Conservation (phyloP, 2,329 filamentous ascomycete species). For the Thelonectria blattea region DNA sequence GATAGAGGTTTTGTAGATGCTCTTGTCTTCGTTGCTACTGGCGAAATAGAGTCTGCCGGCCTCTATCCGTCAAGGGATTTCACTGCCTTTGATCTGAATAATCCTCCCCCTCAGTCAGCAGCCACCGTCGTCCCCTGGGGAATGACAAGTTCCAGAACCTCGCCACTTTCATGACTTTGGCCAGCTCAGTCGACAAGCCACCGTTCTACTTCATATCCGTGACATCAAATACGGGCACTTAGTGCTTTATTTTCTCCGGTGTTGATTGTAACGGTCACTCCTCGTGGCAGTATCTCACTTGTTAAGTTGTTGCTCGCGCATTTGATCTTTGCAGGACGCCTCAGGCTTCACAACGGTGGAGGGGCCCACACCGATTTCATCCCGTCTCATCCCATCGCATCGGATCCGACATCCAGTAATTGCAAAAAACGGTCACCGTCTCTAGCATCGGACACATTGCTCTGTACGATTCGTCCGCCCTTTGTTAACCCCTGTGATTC, state of each 20-base stretch:
- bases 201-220: too few species aligned
- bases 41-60: neutral
- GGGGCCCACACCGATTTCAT: neutral
- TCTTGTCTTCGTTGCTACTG: neutral
- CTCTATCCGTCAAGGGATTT: too few species aligned
- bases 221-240: too few species aligned
- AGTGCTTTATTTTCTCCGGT: too few species aligned
- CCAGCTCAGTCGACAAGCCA: too few species aligned
- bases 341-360: neutral
- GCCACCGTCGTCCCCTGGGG: too few species aligned
- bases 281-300: neutral
- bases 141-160: too few species aligned
- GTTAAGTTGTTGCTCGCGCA: too few species aligned
- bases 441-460: neutral
- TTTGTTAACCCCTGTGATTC: neutral
- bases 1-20: neutral
- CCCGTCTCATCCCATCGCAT: neutral
- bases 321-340: neutral
- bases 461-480: neutral
- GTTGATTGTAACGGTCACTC: too few species aligned
- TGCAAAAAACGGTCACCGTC: neutral
- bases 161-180: too few species aligned
- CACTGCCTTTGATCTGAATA: too few species aligned
- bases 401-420: neutral
- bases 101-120: too few species aligned